Conservation (phyloP, 2,329 filamentous ascomycete species). For the Microdochium nivale region DNA sequence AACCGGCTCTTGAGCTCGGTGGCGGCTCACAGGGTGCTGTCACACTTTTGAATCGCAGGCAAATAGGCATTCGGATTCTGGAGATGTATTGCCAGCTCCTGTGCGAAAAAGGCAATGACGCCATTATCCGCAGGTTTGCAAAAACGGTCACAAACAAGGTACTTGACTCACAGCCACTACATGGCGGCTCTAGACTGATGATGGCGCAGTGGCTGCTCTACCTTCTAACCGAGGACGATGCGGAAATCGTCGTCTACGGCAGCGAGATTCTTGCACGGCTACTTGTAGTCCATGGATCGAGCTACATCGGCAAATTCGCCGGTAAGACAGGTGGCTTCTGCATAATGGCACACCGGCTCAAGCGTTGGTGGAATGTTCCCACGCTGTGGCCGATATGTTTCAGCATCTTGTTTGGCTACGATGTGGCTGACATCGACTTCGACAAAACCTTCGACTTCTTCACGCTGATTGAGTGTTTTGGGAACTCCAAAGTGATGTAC, state of each 20-base stretch:
- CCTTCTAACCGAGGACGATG: conserved; percentile 77
- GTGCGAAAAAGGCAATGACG: conserved; percentile 61
- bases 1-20: conserved; percentile 26
- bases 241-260: conserved; percentile 72
- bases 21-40: conserved; percentile 20
- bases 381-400: conserved; percentile 83
- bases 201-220: conserved; percentile 73
- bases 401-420: conserved; percentile 77
- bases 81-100: conserved; percentile 70
- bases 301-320: conserved; percentile 78
- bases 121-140: conserved; percentile 77
- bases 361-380: conserved; percentile 81
- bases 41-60: conserved; percentile 49
- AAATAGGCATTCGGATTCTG: conserved; percentile 67
- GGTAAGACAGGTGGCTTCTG: conserved; percentile 78
- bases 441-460: conserved; percentile 66
- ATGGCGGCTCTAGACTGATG: conserved; percentile 20
- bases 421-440: conserved; percentile 67
- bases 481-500: conserved; percentile 58
- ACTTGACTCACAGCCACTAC: conserved; percentile 20
- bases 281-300: conserved; percentile 70
- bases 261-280: conserved; percentile 77
- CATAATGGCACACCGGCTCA: conserved; percentile 74
- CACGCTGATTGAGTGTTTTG: conserved; percentile 67
- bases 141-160: conserved; percentile 94